phyloP scores from a whole-genome alignment of 2,329 filamentous ascomycete genomes.

The Trichoderma koningii region DNA sequence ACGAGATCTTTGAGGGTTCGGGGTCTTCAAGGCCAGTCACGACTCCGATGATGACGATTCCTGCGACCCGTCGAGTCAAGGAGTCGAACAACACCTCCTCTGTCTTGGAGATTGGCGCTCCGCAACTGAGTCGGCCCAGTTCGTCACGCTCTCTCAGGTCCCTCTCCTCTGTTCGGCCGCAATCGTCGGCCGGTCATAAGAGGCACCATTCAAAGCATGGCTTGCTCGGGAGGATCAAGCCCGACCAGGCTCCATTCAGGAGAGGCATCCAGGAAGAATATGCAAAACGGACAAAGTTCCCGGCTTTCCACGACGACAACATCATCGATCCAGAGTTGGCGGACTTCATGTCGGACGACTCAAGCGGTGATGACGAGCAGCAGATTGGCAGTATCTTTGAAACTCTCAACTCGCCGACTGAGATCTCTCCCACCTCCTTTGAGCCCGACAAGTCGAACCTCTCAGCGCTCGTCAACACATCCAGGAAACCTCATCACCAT shows the following conservation, averaged over 20 bases:
- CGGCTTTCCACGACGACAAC: conserved; percentile 97
- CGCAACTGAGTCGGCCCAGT: conserved; percentile 83
- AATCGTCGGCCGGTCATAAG: conserved; percentile 74
- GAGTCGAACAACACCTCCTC: conserved; percentile 86
- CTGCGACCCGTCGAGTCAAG: conserved; percentile 64
- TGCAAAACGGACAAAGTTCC: conserved; percentile 63
- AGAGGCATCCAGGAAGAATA: conserved; percentile 68
- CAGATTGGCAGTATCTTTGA: conserved; percentile 82
- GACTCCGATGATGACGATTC: conserved; percentile 73
- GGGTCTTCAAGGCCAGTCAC: conserved; percentile 57
- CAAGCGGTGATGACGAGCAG: conserved; percentile 79
- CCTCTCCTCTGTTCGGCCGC: conserved; percentile 65
- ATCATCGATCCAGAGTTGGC: conserved; percentile 97
- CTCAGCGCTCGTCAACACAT: conserved; percentile 69
- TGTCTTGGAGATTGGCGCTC: conserved; percentile 84
- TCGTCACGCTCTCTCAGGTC: conserved; percentile 89
- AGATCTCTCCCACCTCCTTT: conserved; percentile 63
- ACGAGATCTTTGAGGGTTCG: conserved; percentile 45
- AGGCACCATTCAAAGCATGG: conserved; percentile 87
- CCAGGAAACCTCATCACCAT: conserved; percentile 67
- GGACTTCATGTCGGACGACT: conserved; percentile 93
- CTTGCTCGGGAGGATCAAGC: conserved; percentile 73
- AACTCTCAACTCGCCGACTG: conserved; percentile 63
- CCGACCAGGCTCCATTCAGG: conserved; percentile 85
- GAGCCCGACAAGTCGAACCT: conserved; percentile 77